phyloP scores from a whole-genome alignment of 495 filamentous ascomycete species.

The Margaritispora aquatica region DNA sequence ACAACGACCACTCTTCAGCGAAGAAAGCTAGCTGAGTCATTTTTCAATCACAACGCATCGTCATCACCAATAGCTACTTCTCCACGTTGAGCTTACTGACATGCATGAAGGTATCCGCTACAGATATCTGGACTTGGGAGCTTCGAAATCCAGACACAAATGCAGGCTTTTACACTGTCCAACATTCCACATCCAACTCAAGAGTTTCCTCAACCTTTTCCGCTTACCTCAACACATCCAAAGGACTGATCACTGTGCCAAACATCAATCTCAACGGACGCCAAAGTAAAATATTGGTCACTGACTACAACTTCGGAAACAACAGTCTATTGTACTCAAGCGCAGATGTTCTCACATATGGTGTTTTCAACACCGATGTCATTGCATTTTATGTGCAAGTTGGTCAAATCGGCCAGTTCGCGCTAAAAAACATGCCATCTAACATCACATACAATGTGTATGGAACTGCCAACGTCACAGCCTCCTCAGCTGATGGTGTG shows the following conservation, averaged over 20 bases:
- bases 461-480: constrained; percentile 17
- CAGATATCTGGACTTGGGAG: constrained; percentile 42
- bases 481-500: constrained; percentile 14
- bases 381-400: constrained; percentile 37
- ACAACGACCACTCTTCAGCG: no score
- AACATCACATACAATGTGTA: constrained; percentile 13
- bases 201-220: constrained; percentile 30
- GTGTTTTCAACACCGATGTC: constrained; percentile 32
- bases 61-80: no score
- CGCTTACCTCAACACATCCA: constrained; percentile 34
- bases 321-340: constrained; percentile 38
- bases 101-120: constrained; percentile 14
- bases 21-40: no score
- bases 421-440: constrained; percentile 27
- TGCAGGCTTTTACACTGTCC: constrained; percentile 43
- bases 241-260: constrained; percentile 34
- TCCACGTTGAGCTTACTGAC: background rate
- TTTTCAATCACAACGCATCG: no score
- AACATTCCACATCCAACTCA: constrained; percentile 33
- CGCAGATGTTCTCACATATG: constrained; percentile 43
- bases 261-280: constrained; percentile 40
- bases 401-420: constrained; percentile 38
- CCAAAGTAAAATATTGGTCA: constrained; percentile 44
- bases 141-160: constrained; percentile 48
- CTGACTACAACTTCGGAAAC: constrained; percentile 39